Evolutionary conservation across 2,329 filamentous ascomycete species (phyloP).

Genomic region (Cercospora sp.): DNA sequence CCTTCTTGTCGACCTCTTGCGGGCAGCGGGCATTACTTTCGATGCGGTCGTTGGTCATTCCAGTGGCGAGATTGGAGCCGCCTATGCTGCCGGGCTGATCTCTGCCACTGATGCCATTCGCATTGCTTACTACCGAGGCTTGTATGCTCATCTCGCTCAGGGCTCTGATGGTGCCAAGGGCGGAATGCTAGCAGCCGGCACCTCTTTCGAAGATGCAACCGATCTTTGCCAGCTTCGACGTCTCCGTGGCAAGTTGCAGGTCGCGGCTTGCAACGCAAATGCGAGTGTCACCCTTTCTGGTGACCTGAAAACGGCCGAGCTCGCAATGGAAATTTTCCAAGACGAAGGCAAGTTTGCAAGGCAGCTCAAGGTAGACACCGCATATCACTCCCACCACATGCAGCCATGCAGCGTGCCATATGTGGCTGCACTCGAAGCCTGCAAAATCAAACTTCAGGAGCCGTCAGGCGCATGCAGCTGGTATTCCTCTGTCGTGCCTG

Average conservation of each 20-base stretch:
- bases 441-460: neutral
- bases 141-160: slow-evolving; percentile 2
- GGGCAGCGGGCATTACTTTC: neutral
- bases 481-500: neutral
- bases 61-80: neutral
- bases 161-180: slow-evolving; percentile 3
- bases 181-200: slow-evolving; percentile 20
- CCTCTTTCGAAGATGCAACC: neutral
- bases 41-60: neutral
- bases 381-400: slow-evolving; percentile 48
- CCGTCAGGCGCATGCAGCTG: neutral
- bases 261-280: slow-evolving; percentile 27
- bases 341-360: slow-evolving; percentile 42
- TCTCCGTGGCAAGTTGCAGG: neutral
- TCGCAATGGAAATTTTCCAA: slow-evolving; percentile 35
- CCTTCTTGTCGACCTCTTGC: neutral
- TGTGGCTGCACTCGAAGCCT: neutral
- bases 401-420: neutral
- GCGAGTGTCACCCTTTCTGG: slow-evolving; percentile 48
- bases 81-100: neutral
- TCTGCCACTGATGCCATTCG: neutral
- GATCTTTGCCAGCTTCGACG: neutral
- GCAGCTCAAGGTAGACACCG: slow-evolving; percentile 45
- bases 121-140: neutral
- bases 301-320: slow-evolving; percentile 41